Evolutionary conservation across 257 asterid genomes (phyloP), one percentile per base, ranked within the genome.

Genomic region (Orobanche coerulescens): DNA sequence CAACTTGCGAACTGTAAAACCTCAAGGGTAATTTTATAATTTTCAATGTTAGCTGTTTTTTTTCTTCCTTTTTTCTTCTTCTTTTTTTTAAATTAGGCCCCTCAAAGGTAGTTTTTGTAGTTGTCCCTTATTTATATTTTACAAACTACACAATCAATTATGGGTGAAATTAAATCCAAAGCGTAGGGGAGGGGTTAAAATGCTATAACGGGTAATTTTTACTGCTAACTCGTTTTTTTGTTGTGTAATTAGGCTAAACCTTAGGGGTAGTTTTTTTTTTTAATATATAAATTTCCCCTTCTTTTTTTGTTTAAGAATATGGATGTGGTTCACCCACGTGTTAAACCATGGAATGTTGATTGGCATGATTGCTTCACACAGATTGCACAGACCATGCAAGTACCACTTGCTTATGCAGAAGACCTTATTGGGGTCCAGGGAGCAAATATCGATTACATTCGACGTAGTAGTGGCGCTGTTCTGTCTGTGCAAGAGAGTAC

Each of bases 351-450:
- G 24, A 60, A 30, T 65, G 39, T 55, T 60, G 19, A 30, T 59
- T 78, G 9, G n/a, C n/a, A n/a, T n/a, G n/a, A n/a, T 16, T 8
- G 31, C 65, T 39, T 57, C 11, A 18, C 18, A 67, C 71, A 90
- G 97, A 56, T 90, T 50, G 76, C 87, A 34, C 87, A 87, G 81
- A 88, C 83, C 26, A 85, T 87, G 94, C 94, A 87, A 76, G 78
- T 90, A 61, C 96, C 97, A 22, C 84, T 87, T 11, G 61, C 74
- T 9, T 90, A 80, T 78, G 97, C 95, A 20, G 97, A 90, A 76
- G 96, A 87, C 60, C 83, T 90, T 58, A 87, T 87, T 34, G 97
- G 97, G 58, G 77, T 80, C 62, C 84, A 75, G 25, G 94, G 97
- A 25, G 43, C 88, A 36, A 87, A 82, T 68, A 90, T 90, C 52